Percentiles rank a stretch among this genome's conserved stretches.
These are phyloP conservation scores for Jimgerdemannia flammicorona DNA, from an alignment of 192 early-diverging fungal genomes.

Conservation along the genomic window DNA sequence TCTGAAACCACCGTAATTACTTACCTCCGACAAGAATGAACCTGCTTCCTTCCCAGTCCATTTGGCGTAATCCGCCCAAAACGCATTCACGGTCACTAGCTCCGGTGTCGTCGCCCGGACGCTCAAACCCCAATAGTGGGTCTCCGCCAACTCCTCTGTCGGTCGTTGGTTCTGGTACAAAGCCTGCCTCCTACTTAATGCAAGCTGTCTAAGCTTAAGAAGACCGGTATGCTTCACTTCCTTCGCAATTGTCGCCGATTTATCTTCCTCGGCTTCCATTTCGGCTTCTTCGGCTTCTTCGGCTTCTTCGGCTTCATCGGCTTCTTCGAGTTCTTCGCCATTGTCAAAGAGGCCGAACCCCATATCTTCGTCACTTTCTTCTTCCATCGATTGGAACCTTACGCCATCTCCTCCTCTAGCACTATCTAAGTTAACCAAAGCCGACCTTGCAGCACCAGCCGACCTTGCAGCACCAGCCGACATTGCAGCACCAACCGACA, in stretches of 20 bases:
- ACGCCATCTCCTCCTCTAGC: no score
- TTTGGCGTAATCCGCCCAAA: conserved; percentile 43
- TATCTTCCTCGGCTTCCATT: not conserved
- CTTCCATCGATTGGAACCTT: no score
- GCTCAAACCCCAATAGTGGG: conserved; percentile 24
- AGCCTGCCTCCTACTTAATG: not conserved
- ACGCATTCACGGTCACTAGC: conserved; percentile 18
- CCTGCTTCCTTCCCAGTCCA: conserved; percentile 17
- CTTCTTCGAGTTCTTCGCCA: no score
- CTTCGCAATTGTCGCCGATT: no score
- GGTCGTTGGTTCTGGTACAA: conserved; percentile 16
- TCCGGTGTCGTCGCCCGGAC: not conserved
- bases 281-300: not conserved
- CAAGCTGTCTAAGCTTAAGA: conserved; percentile 3
- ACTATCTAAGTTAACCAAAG: no score
- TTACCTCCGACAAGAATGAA: conserved; percentile 40
- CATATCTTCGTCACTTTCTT: no score
- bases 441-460: no score
- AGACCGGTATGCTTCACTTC: not conserved
- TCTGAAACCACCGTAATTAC: not conserved
- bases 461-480: no score
- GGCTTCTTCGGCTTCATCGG: no score
- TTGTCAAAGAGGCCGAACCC: no score
- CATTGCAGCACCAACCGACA: no score
- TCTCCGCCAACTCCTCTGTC: conserved; percentile 36